phyloP scores from a whole-genome alignment of 768 basidiomycete species.

The Hirschioporus abietinus region DNA sequence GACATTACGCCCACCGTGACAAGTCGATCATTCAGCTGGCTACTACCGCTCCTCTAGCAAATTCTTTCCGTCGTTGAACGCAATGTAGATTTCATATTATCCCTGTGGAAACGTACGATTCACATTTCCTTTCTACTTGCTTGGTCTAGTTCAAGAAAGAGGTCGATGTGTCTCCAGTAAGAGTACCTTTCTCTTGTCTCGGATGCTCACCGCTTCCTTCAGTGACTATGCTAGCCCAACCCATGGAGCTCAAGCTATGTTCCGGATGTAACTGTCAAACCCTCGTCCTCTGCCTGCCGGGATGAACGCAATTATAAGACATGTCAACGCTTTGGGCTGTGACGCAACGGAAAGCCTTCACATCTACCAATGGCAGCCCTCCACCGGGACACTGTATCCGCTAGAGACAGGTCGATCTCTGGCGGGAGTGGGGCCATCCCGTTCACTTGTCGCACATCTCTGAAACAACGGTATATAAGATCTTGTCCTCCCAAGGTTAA shows the following conservation, averaged over 20 bases:
- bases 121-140: not conserved
- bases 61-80: not conserved
- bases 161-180: not conserved
- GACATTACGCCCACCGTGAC: not conserved
- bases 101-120: not conserved
- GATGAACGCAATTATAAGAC: not conserved
- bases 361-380: not conserved
- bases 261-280: not conserved
- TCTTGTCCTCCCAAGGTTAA: not conserved
- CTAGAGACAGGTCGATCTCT: not conserved
- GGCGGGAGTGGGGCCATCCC: not conserved
- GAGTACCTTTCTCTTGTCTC: not conserved
- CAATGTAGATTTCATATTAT: not conserved
- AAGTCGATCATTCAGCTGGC: not conserved
- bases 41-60: not conserved
- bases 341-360: not conserved
- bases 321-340: not conserved
- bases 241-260: not conserved
- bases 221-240: not conserved
- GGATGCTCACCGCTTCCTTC: not conserved
- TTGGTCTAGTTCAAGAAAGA: not conserved
- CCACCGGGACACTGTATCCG: not conserved
- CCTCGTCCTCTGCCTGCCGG: not conserved
- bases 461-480: not conserved
- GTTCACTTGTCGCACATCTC: not conserved